Evolutionary conservation across 768 basidiomycete genomes (phyloP).

Genomic region (Piloderma croceum): DNA sequence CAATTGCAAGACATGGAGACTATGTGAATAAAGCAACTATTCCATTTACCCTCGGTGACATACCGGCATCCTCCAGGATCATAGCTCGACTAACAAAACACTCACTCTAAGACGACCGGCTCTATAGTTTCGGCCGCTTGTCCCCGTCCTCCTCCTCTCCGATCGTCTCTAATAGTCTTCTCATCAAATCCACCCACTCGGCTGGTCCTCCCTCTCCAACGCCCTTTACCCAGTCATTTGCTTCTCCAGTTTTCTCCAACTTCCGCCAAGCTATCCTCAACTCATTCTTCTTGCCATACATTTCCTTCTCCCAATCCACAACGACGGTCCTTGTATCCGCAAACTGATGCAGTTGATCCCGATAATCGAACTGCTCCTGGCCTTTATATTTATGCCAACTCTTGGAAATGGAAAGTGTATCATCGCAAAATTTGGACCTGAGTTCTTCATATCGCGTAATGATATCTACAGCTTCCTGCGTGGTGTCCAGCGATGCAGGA

Average conservation of each 20-base stretch:
- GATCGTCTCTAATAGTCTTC: slow-evolving; percentile 26
- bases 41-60: too few species aligned
- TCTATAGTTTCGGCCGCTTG: too few species aligned
- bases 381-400: slow-evolving; percentile 50
- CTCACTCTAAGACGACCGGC: too few species aligned
- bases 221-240: slow-evolving; percentile 52
- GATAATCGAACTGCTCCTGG: slow-evolving; percentile 62
- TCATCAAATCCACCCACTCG: slow-evolving; percentile 58
- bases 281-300: slow-evolving; percentile 42
- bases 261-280: slow-evolving; percentile 55
- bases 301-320: slow-evolving; percentile 52
- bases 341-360: slow-evolving; percentile 52
- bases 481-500: slow-evolving; percentile 43
- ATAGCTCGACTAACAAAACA: too few species aligned
- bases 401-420: slow-evolving; percentile 40
- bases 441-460: slow-evolving; percentile 44
- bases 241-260: slow-evolving; percentile 51
- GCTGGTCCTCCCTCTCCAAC: slow-evolving; percentile 52
- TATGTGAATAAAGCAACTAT: too few species aligned
- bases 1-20: too few species aligned
- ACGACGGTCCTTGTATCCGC: slow-evolving; percentile 33
- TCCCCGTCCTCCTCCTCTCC: slow-evolving; percentile 11
- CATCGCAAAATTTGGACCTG: slow-evolving; percentile 23
- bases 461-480: slow-evolving; percentile 44
- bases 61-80: too few species aligned